Conservation (phyloP, 305 asterid species). For the Rubia balearica region DNA sequence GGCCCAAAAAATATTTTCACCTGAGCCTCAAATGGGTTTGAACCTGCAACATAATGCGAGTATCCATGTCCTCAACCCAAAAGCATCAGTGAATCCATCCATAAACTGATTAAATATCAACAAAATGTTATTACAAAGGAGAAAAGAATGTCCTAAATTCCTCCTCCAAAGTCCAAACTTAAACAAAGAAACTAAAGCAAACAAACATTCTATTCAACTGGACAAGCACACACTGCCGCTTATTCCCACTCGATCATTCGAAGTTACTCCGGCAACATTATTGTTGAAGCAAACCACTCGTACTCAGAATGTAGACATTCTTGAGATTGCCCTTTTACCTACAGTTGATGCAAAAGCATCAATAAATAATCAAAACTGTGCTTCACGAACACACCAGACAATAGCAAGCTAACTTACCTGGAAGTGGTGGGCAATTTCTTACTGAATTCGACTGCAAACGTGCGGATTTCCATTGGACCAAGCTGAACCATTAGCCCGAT, state of each 20-base stretch:
- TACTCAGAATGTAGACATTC: not conserved
- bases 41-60: too few species aligned
- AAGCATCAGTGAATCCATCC: not conserved
- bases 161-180: slow-evolving; percentile 1
- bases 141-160: not conserved
- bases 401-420: slow-evolving; percentile 12
- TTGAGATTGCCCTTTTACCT: not conserved
- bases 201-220: not conserved
- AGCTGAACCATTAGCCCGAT: slow-evolving; percentile 57
- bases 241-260: not conserved
- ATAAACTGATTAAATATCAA: not conserved
- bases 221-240: not conserved
- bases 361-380: not conserved
- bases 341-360: not conserved
- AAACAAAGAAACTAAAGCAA: not conserved
- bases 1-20: too few species aligned
- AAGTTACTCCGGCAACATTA: not conserved
- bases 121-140: not conserved
- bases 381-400: not conserved
- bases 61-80: not conserved
- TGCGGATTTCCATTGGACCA: slow-evolving; percentile 85
- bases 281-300: not conserved
- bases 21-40: too few species aligned
- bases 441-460: slow-evolving; percentile 52
- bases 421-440: slow-evolving; percentile 20